A percentile compares a stretch with the other conserved stretches of the same genome.
Evolutionary conservation across 2,329 filamentous ascomycete genomes (phyloP).

Genomic region (Fonsecaea monophora): DNA sequence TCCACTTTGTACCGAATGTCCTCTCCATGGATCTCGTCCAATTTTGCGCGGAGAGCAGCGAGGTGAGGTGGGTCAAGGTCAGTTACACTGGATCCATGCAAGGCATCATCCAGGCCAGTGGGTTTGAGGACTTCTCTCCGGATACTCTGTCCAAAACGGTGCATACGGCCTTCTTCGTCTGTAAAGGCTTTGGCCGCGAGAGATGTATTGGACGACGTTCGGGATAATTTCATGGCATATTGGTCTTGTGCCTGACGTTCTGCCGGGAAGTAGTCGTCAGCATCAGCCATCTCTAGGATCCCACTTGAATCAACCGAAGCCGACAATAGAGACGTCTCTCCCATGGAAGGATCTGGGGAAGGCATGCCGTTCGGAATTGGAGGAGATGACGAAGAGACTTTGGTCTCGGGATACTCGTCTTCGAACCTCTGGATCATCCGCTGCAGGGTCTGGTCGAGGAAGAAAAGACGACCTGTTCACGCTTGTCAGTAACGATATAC

Average conservation of each 20-base stretch:
- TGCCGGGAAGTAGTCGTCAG: constrained; percentile 39
- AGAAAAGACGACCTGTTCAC: constrained; percentile 72
- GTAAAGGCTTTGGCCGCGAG: constrained; percentile 69
- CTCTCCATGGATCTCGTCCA: constrained; percentile 52
- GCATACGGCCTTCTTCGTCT: constrained; percentile 73
- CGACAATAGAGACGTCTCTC: constrained; percentile 30
- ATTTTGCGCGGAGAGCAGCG: constrained; percentile 51
- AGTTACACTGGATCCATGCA: constrained; percentile 46
- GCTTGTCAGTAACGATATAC: constrained; percentile 41
- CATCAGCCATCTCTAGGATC: constrained; percentile 24
- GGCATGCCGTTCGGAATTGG: constrained; percentile 28
- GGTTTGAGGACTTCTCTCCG: constrained; percentile 67
- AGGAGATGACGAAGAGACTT: constrained; percentile 38
- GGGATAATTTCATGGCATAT: constrained; percentile 58
- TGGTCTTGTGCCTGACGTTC: constrained; percentile 50
- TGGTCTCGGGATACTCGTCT: constrained; percentile 85
- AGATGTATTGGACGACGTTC: constrained; percentile 71
- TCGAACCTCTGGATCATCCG: constrained; percentile 96
- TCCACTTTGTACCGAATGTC: constrained; percentile 51
- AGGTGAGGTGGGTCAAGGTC: constrained; percentile 54
- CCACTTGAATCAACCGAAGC: constrained; percentile 27
- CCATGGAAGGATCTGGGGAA: constrained; percentile 33
- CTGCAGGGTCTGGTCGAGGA: constrained; percentile 85
- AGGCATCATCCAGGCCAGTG: constrained; percentile 48
- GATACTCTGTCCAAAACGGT: constrained; percentile 71